phyloP scores from a whole-genome alignment of 2,329 filamentous ascomycete species.

The Fusarium keratoplasticum region DNA sequence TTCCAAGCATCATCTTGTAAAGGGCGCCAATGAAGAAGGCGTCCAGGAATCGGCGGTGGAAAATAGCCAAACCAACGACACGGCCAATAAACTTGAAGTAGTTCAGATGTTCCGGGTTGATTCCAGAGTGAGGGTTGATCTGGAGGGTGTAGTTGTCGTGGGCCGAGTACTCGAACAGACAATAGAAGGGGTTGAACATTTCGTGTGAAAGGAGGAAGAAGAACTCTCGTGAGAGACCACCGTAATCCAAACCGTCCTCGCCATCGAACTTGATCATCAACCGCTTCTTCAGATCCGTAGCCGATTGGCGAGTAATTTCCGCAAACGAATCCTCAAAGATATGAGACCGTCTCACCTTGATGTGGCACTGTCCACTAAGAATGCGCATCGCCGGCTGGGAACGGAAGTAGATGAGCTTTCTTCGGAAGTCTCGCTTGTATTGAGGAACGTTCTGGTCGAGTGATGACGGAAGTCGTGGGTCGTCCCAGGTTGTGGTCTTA shows the following conservation, averaged over 20 bases:
- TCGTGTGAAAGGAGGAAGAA: conserved; percentile 99
- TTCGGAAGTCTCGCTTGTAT: conserved; percentile 98
- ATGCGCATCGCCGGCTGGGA: conserved; percentile 97
- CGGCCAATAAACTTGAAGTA: conserved; percentile 99
- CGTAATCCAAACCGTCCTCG: conserved; percentile 97
- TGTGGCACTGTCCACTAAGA: conserved; percentile 94
- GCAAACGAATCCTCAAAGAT: conserved; percentile 99
- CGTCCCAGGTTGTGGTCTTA: conserved; percentile 99
- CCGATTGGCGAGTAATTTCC: conserved; percentile 96
- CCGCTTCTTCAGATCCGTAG: conserved; percentile 96
- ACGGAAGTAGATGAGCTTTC: conserved; percentile 99
- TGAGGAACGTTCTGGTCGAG: conserved; percentile 98
- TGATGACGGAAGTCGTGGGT: conserved; percentile 93
- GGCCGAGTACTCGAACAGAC: conserved; percentile 98
- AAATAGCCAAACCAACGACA: conserved; percentile 96
- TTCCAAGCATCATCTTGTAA: conserved; percentile 99
- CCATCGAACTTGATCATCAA: conserved; percentile 99
- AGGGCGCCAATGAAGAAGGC: conserved; percentile 99
- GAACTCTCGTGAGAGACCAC: conserved; percentile 97
- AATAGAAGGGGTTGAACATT: conserved; percentile 99
- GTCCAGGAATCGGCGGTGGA: conserved; percentile 96
- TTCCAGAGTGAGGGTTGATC: conserved; percentile 99
- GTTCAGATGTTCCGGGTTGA: conserved; percentile 98
- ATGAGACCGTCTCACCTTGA: conserved; percentile 95
- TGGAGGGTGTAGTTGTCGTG: conserved; percentile 99